Conservation (phyloP, 1,284 basidiomycete species). For the Trametes versicolor region DNA sequence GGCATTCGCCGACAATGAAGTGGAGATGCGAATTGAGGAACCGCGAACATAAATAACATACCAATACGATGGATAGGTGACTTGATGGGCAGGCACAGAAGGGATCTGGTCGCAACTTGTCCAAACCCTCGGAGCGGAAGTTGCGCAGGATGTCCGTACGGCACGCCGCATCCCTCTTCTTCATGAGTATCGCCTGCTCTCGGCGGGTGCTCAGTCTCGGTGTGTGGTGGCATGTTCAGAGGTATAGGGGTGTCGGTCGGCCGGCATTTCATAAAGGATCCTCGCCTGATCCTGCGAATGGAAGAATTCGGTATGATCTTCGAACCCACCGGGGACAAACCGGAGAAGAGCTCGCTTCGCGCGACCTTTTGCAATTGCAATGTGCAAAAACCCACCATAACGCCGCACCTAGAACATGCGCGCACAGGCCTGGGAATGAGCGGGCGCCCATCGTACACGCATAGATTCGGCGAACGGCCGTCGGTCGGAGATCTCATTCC, state of each 20-base stretch:
- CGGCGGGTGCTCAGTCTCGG: not conserved
- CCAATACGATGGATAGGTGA: too few species aligned
- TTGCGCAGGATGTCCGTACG: not conserved
- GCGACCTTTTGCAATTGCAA: conserved; percentile 2
- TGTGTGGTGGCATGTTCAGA: not conserved
- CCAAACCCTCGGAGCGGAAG: not conserved
- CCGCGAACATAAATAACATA: not conserved
- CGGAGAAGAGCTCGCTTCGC: conserved; percentile 5
- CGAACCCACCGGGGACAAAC: conserved; percentile 2
- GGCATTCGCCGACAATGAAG: conserved; percentile 5
- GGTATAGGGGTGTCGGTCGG: not conserved
- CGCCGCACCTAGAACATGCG: not conserved
- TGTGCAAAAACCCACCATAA: not conserved
- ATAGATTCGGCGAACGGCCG: not conserved
- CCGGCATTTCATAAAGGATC: not conserved
- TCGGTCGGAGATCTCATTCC: not conserved
- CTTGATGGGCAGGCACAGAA: not conserved
- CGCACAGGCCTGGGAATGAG: not conserved
- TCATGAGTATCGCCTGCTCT: too few species aligned
- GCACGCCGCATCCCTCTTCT: not conserved
- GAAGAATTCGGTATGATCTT: conserved; percentile 2
- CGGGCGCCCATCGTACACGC: not conserved
- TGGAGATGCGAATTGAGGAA: not conserved
- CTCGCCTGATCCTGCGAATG: not conserved
- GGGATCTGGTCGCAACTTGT: not conserved